Conservation (phyloP, 2,329 filamentous ascomycete genomes). For the Teratosphaeria pseudoeucalypti region DNA sequence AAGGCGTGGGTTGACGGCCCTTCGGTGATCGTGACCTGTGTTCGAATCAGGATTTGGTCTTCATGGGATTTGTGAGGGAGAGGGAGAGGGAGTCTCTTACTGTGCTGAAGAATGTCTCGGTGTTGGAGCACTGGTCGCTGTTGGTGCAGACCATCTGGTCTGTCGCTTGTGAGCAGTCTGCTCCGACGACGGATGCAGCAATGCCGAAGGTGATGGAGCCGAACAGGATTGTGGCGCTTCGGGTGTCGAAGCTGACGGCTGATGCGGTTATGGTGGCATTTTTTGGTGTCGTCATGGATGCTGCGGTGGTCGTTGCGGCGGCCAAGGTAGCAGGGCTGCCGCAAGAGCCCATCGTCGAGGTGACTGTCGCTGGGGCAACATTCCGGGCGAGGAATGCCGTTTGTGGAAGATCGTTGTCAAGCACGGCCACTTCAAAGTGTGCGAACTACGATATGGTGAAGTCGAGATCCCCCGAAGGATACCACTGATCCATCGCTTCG, state of each 20-base stretch:
- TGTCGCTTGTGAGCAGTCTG: conserved; percentile 1
- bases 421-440: no score
- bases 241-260: neutral
- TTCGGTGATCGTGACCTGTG: conserved; percentile 1
- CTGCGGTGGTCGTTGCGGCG: neutral
- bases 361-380: neutral
- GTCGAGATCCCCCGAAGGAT: neutral
- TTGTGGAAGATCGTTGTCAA: neutral
- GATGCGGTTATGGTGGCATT: neutral
- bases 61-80: neutral
- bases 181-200: conserved; percentile 2
- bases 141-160: conserved; percentile 4
- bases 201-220: conserved; percentile 1
- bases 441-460: neutral
- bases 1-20: neutral
- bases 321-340: neutral
- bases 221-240: neutral
- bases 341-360: neutral
- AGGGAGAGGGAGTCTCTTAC: neutral
- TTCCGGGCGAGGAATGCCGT: neutral
- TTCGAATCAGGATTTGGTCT: neutral
- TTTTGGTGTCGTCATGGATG: neutral
- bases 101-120: neutral
- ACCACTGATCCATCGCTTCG: neutral
- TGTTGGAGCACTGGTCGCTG: neutral